These are phyloP conservation scores for Taphrina deformans DNA, from an alignment of 1,139 yeast genomes.

Conservation along the genomic window DNA sequence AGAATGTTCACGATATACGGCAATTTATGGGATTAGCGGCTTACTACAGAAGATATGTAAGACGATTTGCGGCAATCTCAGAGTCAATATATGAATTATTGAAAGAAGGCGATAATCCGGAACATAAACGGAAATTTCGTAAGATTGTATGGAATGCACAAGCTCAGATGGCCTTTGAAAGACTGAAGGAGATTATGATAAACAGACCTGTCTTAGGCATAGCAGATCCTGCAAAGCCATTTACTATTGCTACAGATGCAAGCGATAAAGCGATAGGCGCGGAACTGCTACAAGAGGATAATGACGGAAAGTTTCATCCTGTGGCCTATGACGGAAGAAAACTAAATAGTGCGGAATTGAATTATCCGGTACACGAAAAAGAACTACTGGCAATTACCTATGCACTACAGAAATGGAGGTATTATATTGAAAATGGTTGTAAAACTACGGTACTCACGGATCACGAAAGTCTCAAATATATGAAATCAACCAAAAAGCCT, in stretches of 20 bases:
- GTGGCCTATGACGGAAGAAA: neutral
- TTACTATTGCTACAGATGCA: slow-evolving; percentile 26
- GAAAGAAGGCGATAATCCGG: neutral
- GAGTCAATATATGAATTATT: neutral
- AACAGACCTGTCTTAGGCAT: slow-evolving; percentile 13
- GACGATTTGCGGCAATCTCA: neutral
- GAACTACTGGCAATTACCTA: slow-evolving; percentile 4
- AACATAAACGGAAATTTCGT: neutral
- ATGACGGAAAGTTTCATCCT: neutral
- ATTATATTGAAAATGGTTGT: neutral
- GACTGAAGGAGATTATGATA: neutral
- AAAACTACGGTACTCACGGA: neutral
- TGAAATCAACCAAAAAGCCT: neutral
- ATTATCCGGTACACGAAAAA: slow-evolving; percentile 9
- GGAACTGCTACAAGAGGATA: slow-evolving; percentile 5
- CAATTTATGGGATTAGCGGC: neutral
- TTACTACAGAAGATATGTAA: neutral
- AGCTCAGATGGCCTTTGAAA: neutral
- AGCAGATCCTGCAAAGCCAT: slow-evolving; percentile 4
- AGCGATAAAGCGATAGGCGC: slow-evolving; percentile 25
- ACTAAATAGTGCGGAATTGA: slow-evolving; percentile 5
- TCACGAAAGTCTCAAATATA: neutral
- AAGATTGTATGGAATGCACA: neutral
- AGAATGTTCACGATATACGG: neutral
- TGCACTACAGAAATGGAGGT: neutral